These are phyloP conservation scores for Pyrenopolyporus hunteri DNA, from an alignment of 495 filamentous ascomycete species.

Conservation along the genomic window DNA sequence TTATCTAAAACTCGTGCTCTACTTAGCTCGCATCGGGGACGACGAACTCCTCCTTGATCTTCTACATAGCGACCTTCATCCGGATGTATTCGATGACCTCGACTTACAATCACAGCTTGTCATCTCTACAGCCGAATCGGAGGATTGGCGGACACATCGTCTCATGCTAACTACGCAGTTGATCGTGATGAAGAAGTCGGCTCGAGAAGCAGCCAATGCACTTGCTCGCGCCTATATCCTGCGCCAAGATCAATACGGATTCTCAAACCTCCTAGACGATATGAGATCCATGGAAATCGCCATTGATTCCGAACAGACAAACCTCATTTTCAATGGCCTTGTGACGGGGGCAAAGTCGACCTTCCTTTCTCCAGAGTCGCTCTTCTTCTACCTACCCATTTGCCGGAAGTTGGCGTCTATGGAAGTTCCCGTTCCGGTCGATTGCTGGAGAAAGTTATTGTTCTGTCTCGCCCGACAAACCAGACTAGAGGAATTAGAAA, in stretches of 20 bases:
- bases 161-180: conserved; percentile 41
- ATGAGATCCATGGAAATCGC: conserved; percentile 41
- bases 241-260: conserved; percentile 22
- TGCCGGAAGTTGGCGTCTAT: conserved; percentile 38
- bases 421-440: conserved; percentile 39
- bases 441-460: conserved; percentile 39
- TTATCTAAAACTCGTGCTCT: conserved; percentile 64
- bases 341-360: conserved; percentile 30
- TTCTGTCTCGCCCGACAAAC: conserved; percentile 40
- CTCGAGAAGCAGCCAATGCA: conserved; percentile 33
- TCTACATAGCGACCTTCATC: conserved; percentile 74
- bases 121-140: conserved; percentile 24
- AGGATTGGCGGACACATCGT: conserved; percentile 42
- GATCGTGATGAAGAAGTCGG: conserved; percentile 23
- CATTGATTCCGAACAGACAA: conserved; percentile 25
- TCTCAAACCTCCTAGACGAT: conserved; percentile 38
- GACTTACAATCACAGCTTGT: conserved; percentile 57
- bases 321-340: conserved; percentile 30
- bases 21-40: conserved; percentile 62
- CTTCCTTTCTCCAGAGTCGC: conserved; percentile 9
- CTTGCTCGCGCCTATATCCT: conserved; percentile 30
- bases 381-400: conserved; percentile 38
- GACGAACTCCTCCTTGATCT: conserved; percentile 63
- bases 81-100: conserved; percentile 71
- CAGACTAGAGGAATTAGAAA: conserved; percentile 41